Evolutionary conservation across 768 basidiomycete species (phyloP), one percentile per base, ranked within the genome.

Genomic region (Mrakia blollopis): DNA sequence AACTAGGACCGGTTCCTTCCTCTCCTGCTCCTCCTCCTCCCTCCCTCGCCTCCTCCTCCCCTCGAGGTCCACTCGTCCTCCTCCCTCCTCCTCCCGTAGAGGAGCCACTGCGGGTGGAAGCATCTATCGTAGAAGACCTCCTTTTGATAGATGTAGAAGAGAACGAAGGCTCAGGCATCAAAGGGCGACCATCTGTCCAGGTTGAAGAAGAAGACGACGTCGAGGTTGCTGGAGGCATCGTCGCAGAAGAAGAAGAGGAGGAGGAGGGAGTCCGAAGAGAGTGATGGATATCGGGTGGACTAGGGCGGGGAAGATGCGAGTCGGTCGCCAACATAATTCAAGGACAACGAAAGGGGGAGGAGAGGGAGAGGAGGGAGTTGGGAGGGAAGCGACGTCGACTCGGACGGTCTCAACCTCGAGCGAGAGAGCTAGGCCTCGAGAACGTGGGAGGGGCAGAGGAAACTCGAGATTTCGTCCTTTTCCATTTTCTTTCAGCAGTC

Each of bases 291-390:
- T 68, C 65, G 6, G 65, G 32, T 16, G 30, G 47, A 50, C 16
- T 68, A 25, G 14, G 25, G 7, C 65, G 65, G 37, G 39, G 65
- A 7, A 68, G 35, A 13, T 68, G 65, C 3, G 65, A 68, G 35
- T 68, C 65, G 65, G 65, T 68, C 37, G 65, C 65, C 25, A 68
- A 68, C 65, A 68, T 68, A 37, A 68, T n/a, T n/a, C 65, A 3
- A 37, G 13, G 47, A 50, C n/a, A 50, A 50, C 62, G 62, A 18
- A n/a, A n/a, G 18, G 16, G 30, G 47, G 13, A 21, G 7, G 37
- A 39, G 18, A 39, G 65, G 65, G 18, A 23, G 37, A 39, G 65
- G 35, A 68, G 65, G 25, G 37, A 23, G 37, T 23, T 35, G 25
- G 18, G 21, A 16, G 25, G 35, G 65, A 41, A n/a, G 35, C 23